Evolutionary conservation across 768 basidiomycete genomes (phyloP), one percentile per base, ranked within the genome.

Genomic region (Strobilomyces echinocephalus): DNA sequence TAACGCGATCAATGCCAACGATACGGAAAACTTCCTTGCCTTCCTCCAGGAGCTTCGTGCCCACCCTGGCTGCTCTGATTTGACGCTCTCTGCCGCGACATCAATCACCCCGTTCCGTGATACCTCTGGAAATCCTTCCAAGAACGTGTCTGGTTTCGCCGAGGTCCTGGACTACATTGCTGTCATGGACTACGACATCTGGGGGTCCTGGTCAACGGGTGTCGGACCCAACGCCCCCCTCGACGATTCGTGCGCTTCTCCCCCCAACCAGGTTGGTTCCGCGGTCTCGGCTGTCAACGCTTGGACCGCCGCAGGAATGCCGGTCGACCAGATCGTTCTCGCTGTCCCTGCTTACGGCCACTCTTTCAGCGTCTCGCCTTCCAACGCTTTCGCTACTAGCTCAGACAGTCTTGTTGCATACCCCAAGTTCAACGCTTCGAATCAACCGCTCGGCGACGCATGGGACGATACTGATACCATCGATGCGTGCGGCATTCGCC

Each of bases 261-360:
- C 75, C 0, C 71, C 71, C 3, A 73, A 85, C 55, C 86, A 82
- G 49, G 66, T 70, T 15, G 90, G 92, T 5, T 95, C 91, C 50
- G 93, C 87, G 1, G 77, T 79, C 30, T 83, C 83, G 4, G 84
- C 87, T 11, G 78, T 97, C 47, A 66, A 74, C 6, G 76, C 79
- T 0, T 97, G 94, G 94, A 79, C 72, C 1, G 61, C 66, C 2
- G 91, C 92, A 38, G 88, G 89, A 8, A 84, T 97, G 65, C 88
- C 91, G 1, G 65, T 70, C 18, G 9, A 59, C 52, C 67, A 86
- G 72, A 87, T 94, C 53, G 81, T 91, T 8, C 80, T 97, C 9
- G 91, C 88, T 46, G 82, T 95, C 4, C 81, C 91, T 10, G 70
- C 85, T 7, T 95, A 91, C 69, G 91, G 91, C 0, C 88, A 91